Percentiles rank a stretch among this genome's conserved stretches.
phyloP scores from a whole-genome alignment of 2,329 filamentous ascomycete species.

The Bretziella fagacearum region DNA sequence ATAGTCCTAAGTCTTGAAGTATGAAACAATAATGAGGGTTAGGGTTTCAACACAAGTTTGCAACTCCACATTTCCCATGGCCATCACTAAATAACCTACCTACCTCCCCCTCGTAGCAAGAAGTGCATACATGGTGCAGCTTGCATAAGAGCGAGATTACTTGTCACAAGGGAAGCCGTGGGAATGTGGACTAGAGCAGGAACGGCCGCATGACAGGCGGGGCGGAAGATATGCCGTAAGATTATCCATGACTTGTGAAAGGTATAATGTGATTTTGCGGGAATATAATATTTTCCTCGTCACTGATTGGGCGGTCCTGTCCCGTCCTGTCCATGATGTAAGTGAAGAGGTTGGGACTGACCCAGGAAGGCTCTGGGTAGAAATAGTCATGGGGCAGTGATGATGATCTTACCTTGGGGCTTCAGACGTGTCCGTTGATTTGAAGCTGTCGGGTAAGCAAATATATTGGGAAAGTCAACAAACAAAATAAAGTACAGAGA shows the following conservation, averaged over 20 bases:
- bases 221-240: neutral
- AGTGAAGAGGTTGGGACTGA: too few species aligned
- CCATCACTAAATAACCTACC: too few species aligned
- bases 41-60: neutral
- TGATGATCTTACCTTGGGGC: too few species aligned
- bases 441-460: neutral
- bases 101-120: neutral
- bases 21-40: too few species aligned
- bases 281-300: too few species aligned
- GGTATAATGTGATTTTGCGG: neutral
- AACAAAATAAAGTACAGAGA: neutral
- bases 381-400: too few species aligned
- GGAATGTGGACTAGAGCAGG: neutral
- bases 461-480: neutral
- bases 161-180: neutral
- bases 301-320: too few species aligned
- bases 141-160: slow-evolving; percentile 5
- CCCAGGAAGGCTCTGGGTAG: too few species aligned
- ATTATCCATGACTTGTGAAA: too few species aligned
- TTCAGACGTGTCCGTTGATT: neutral
- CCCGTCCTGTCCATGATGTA: too few species aligned
- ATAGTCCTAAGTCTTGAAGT: too few species aligned
- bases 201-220: neutral
- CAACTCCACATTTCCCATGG: neutral
- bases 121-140: slow-evolving; percentile 1